Evolutionary conservation across 1,139 yeast species (phyloP), one percentile per base, ranked within the genome.

Genomic region (Candida pseudoviswanathii): DNA sequence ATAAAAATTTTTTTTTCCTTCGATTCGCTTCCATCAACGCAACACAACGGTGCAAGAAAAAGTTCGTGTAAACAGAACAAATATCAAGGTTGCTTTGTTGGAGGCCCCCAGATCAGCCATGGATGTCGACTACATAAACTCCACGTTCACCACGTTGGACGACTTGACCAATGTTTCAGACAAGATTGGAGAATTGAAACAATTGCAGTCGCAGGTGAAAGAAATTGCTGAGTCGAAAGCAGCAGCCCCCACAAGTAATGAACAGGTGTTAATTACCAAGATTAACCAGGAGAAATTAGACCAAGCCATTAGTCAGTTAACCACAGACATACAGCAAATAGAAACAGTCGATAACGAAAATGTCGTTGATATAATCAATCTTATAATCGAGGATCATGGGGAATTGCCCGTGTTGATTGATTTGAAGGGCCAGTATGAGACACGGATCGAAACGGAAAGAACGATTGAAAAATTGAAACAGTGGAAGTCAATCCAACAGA

Each of bases 91-190:
- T 25, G 9, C n/a, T 30, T 33, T 9, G 7, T n/a, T 9, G 24
- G 10, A 24, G 30, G 26, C 9, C 22, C 7, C 16, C 22, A 24
- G 25, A 39, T 5, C 40, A 39, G 21, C 29, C 16, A 46, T 51
- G 52, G 48, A 45, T 10, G 46, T 65, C 63, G 68, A 68, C 38
- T 63, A 58, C 52, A 58, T 73, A 41, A 71, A 73, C 54, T 56
- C 60, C 16, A 60, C 59, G 47, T 61, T 70, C 48, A 56, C 68
- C 8, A 57, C 67, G 2, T 39, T 71, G 8, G 61, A 54, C 9
- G 77, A 71, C 52, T 58, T 73, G 48, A 57, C 52, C 6, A 49
- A 38, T 4, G 44, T 71, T 4, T 67, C 67, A 42, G 51, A 51
- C 3, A 57, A 51, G 36, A 58, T 68, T 10, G 46, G 55, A 2